These are phyloP conservation scores for Globisporangium perplexum DNA, from an alignment of 352 stramenopile genomes.

Conservation along the genomic window DNA sequence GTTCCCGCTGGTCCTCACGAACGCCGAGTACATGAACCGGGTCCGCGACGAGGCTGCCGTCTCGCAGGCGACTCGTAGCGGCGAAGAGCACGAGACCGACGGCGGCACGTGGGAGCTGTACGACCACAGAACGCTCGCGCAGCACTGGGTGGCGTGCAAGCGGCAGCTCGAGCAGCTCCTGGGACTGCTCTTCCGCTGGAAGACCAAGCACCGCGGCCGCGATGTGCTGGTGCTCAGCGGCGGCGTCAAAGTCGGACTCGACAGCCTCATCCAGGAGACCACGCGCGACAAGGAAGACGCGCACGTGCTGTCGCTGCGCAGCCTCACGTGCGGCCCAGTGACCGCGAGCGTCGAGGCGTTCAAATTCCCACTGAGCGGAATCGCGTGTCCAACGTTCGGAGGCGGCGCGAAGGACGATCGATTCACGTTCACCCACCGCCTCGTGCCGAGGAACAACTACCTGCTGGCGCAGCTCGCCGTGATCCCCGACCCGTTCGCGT, in stretches of 20 bases:
- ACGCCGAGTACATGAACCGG: slow-evolving; percentile 32
- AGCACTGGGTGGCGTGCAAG: slow-evolving; percentile 70
- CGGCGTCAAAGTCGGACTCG: slow-evolving; percentile 50
- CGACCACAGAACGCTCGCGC: slow-evolving; percentile 36
- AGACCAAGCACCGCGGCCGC: slow-evolving; percentile 56
- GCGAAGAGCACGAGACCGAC: slow-evolving; percentile 2
- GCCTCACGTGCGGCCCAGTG: slow-evolving; percentile 55
- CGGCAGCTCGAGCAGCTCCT: slow-evolving; percentile 66
- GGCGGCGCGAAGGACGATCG: slow-evolving; percentile 31
- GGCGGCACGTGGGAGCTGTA: slow-evolving; percentile 36
- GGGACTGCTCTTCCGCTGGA: slow-evolving; percentile 69
- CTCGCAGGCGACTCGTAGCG: not conserved
- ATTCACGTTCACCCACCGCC: slow-evolving; percentile 47
- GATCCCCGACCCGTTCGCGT: slow-evolving; percentile 12
- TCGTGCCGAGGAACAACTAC: slow-evolving; percentile 56
- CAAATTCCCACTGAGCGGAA: slow-evolving; percentile 35
- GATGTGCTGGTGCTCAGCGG: slow-evolving; percentile 71
- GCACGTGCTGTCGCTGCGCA: slow-evolving; percentile 34
- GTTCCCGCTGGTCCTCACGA: slow-evolving; percentile 57
- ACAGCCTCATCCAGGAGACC: slow-evolving; percentile 53
- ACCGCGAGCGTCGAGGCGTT: slow-evolving; percentile 47
- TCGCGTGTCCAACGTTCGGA: slow-evolving; percentile 47
- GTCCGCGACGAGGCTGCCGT: slow-evolving; percentile 25
- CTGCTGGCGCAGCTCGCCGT: slow-evolving; percentile 30
- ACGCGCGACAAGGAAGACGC: not conserved